A percentile compares a stretch with the other conserved stretches of the same genome.
phyloP scores from a whole-genome alignment of 805 yeast species.

The Teunomyces atbi region DNA sequence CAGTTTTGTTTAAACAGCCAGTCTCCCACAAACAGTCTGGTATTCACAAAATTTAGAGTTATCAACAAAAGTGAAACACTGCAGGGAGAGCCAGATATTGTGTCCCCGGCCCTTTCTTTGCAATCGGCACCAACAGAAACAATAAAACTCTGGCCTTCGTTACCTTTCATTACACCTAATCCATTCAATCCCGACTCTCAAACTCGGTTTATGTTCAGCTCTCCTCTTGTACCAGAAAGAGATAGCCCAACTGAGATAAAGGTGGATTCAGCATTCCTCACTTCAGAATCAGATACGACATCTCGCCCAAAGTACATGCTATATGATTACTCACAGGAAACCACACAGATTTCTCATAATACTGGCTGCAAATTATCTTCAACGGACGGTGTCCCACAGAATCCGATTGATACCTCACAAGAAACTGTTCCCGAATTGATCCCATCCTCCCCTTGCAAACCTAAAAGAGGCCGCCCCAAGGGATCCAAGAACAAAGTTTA shows the following conservation, averaged over 20 bases:
- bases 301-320: neutral
- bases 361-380: neutral
- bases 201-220: slow-evolving; percentile 10
- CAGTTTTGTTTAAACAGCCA: neutral
- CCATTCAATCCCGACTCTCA: neutral
- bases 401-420: neutral
- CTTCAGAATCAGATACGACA: slow-evolving; percentile 13
- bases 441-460: neutral
- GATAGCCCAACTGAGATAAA: slow-evolving; percentile 15
- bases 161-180: neutral
- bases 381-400: neutral
- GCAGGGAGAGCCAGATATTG: neutral
- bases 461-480: slow-evolving; percentile 2
- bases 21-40: neutral
- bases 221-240: slow-evolving; percentile 12
- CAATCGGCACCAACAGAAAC: neutral
- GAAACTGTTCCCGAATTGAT: neutral
- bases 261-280: slow-evolving; percentile 20
- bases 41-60: neutral
- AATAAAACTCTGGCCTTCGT: neutral
- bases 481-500: slow-evolving; percentile 1
- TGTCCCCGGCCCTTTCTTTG: neutral
- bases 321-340: neutral
- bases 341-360: neutral
- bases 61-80: neutral